Conservation (phyloP, 2,329 filamentous ascomycete species). For the Aspergillus floridensis region DNA sequence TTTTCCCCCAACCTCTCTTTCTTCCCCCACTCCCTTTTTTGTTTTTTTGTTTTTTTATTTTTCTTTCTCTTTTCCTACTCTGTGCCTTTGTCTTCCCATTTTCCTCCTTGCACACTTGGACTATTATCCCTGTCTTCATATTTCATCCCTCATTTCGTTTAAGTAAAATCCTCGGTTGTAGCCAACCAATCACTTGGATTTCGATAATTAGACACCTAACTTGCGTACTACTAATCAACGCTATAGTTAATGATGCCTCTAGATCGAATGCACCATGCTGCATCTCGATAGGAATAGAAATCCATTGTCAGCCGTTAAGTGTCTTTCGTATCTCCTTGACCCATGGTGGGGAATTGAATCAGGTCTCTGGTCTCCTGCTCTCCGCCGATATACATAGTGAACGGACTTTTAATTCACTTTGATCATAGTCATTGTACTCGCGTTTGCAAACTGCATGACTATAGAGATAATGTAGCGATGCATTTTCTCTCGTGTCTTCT, state of each 20-base stretch:
- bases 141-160: neutral
- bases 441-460: neutral
- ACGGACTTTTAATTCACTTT: neutral
- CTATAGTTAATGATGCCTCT: neutral
- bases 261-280: constrained; percentile 1
- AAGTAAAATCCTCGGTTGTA: neutral
- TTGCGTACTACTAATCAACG: neutral
- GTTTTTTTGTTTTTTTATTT: constrained; percentile 2
- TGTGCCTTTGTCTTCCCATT: no score
- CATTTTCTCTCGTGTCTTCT: neutral
- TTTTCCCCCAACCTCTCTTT: no score
- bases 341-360: neutral
- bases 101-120: neutral
- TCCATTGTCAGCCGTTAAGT: neutral
- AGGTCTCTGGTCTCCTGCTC: neutral
- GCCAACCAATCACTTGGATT: neutral
- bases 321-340: neutral
- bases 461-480: neutral
- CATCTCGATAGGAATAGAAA: neutral
- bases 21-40: neutral
- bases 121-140: neutral
- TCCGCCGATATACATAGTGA: neutral
- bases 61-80: neutral
- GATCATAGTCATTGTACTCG: neutral
- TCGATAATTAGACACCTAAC: no score